Base-by-base conservation (phyloP, 2,329 filamentous ascomycete species). In the Aureobasidium sp. region DNA sequence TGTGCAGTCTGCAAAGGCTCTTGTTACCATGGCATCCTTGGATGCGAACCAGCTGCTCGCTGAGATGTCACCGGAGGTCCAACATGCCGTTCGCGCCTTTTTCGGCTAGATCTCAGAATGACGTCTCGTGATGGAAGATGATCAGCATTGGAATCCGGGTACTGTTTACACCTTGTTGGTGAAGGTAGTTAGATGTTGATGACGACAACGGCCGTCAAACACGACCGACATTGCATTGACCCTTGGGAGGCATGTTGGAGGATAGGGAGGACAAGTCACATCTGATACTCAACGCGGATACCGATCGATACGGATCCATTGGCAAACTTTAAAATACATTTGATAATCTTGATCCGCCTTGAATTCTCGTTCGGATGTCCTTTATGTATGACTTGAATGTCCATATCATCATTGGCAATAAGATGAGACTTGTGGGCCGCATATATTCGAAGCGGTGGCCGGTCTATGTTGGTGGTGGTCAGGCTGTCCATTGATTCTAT, bases 11-110 rank as follows among this genome's bases (percentile, higher is more conserved):
- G 87, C 87, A 30, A 95, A 95, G 73, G 74, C 80, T 49, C 77
- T 98, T 47, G 79, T 95, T 35, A 78, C 83, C 56, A 79, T 80
- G 25, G 84, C 89, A 4, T 83, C 82, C 50, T 74, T 93, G 41
- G 86, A 95, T 63, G 83, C 87, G 2, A 82, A 83, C 56, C 84
- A 86, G 60, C 75, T 95, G 47, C 76, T 95, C 53, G 80, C 83
- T 56, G 83, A 83, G 54, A 82, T 97, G 64, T 80, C 83, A 11
- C 83, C 84, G 2, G 88, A 95, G 61, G 85, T 87, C 57, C 90
- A 96, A 70, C 80, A 84, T 64, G 84, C 66, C 8, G 68, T 69
- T 17, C 57, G 63, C 25, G 63, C 68, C 7, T 64, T 67, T 54
- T 70, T 70, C 54, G 65, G 66, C 8, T 69, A 64, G 56, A 29